phyloP scores from a whole-genome alignment of 106 monocot genomes.

The Phalaenopsis aphrodite region DNA sequence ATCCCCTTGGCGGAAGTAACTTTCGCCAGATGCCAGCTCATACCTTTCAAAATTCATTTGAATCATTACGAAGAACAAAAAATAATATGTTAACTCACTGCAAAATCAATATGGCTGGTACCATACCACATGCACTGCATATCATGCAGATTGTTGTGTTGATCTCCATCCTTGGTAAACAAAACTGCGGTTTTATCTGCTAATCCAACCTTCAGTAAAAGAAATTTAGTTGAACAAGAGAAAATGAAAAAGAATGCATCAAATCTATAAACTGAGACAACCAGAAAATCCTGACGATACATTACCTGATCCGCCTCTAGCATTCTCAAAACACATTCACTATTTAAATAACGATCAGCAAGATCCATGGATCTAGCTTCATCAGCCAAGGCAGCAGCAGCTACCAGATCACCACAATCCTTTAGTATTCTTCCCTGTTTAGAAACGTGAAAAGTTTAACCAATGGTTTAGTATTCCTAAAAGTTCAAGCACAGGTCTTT shows the following conservation, averaged over 20 bases:
- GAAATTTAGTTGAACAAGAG: neutral
- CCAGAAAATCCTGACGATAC: neutral
- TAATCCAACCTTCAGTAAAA: conserved; percentile 47
- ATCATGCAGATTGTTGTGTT: conserved; percentile 97
- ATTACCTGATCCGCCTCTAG: conserved; percentile 89
- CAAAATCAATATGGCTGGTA: neutral
- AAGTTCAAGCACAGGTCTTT: neutral
- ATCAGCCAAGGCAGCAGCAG: conserved; percentile 79
- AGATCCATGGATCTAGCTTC: conserved; percentile 99
- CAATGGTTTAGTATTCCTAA: neutral
- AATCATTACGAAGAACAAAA: neutral
- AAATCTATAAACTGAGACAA: neutral
- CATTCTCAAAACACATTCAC: conserved; percentile 92
- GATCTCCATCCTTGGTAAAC: conserved; percentile 99
- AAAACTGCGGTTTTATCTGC: conserved; percentile 94
- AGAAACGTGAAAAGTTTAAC: neutral
- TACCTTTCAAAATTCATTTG: conserved; percentile 44
- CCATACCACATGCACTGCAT: conserved; percentile 99
- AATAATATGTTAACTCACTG: neutral
- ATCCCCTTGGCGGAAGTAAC: conserved; percentile 90
- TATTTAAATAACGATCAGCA: conserved; percentile 95
- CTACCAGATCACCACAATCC: conserved; percentile 70
- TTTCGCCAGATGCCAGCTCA: conserved; percentile 92
- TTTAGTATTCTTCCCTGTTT: conserved; percentile 75
- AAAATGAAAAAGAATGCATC: neutral